Evolutionary conservation across 495 filamentous ascomycete genomes (phyloP).

Genomic region (Paragyromitra xinjiangensis): DNA sequence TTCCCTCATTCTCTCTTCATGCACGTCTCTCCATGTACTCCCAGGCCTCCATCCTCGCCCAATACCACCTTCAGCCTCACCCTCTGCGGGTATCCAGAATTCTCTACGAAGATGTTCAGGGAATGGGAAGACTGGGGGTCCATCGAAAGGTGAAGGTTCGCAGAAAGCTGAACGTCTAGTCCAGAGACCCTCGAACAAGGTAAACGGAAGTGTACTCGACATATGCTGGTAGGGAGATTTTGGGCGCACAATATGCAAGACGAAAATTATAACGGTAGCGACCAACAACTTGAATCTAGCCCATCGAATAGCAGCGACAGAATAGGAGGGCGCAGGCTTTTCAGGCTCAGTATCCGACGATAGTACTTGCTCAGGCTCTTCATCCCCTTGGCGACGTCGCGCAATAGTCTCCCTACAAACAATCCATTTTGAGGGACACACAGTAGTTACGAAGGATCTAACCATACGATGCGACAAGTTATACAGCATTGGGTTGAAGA

Average conservation of each 20-base stretch:
- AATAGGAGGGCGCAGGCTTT: not conserved
- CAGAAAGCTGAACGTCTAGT: slow-evolving; percentile 33
- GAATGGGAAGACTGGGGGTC: slow-evolving; percentile 37
- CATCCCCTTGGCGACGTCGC: not conserved
- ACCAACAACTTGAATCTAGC: slow-evolving; percentile 33
- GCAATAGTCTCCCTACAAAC: slow-evolving; percentile 19
- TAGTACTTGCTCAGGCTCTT: slow-evolving; percentile 7
- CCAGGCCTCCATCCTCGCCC: slow-evolving; percentile 47
- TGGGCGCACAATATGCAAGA: slow-evolving; percentile 43
- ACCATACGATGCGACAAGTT: slow-evolving; percentile 50
- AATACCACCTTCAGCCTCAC: slow-evolving; percentile 26
- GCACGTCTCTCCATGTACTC: slow-evolving; percentile 30
- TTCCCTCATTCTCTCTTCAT: slow-evolving; percentile 24
- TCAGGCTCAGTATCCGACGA: not conserved
- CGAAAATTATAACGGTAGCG: slow-evolving; percentile 16
- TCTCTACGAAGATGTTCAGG: slow-evolving; percentile 31
- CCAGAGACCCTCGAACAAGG: slow-evolving; percentile 44
- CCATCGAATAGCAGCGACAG: slow-evolving; percentile 24
- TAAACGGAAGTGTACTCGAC: slow-evolving; percentile 43
- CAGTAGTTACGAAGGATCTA: slow-evolving; percentile 13
- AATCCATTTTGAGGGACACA: slow-evolving; percentile 21
- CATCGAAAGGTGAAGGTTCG: slow-evolving; percentile 36
- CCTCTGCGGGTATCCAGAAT: slow-evolving; percentile 31
- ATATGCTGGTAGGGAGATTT: slow-evolving; percentile 42
- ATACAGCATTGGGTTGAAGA: slow-evolving; percentile 58